Percentiles rank a stretch among this genome's conserved stretches.
These are phyloP conservation scores for Inga leiocalycina DNA, from an alignment of 306 rosid genomes.

Conservation along the genomic window DNA sequence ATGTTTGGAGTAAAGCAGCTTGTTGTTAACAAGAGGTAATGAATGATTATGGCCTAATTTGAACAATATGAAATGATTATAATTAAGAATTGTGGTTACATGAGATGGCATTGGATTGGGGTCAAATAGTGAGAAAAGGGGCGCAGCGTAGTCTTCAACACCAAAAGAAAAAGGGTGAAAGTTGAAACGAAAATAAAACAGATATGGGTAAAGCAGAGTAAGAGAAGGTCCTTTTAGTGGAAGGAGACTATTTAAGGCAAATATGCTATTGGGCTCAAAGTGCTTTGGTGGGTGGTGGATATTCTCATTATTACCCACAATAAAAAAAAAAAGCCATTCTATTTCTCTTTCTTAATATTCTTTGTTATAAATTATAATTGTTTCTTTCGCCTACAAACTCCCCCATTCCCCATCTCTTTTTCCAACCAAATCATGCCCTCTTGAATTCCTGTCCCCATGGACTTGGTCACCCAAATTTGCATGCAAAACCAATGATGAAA, in stretches of 20 bases:
- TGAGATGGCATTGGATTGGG: neutral
- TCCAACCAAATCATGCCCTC: slow-evolving; percentile 60
- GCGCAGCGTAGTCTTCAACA: slow-evolving; percentile 22
- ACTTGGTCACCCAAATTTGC: slow-evolving; percentile 66
- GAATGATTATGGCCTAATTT: neutral
- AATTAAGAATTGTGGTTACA: neutral
- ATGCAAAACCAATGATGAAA: slow-evolving; percentile 47
- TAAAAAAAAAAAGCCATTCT: slow-evolving; percentile 23
- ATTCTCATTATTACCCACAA: slow-evolving; percentile 63
- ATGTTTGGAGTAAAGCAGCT: neutral
- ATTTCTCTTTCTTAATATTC: slow-evolving; percentile 40
- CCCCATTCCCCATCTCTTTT: slow-evolving; percentile 33
- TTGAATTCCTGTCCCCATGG: slow-evolving; percentile 82
- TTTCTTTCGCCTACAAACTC: slow-evolving; percentile 51
- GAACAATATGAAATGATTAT: neutral
- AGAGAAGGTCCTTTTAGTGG: slow-evolving; percentile 41
- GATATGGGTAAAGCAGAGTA: slow-evolving; percentile 25
- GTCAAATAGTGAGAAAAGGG: slow-evolving; percentile 24
- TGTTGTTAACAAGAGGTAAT: neutral
- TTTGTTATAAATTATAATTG: slow-evolving; percentile 3
- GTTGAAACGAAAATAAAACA: slow-evolving; percentile 35
- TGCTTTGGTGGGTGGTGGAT: slow-evolving; percentile 48
- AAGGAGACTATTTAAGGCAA: slow-evolving; percentile 39
- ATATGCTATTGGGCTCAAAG: slow-evolving; percentile 36
- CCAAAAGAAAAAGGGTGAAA: slow-evolving; percentile 33